phyloP scores from a whole-genome alignment of 305 asterid species.

The Fraxinus floribunda region DNA sequence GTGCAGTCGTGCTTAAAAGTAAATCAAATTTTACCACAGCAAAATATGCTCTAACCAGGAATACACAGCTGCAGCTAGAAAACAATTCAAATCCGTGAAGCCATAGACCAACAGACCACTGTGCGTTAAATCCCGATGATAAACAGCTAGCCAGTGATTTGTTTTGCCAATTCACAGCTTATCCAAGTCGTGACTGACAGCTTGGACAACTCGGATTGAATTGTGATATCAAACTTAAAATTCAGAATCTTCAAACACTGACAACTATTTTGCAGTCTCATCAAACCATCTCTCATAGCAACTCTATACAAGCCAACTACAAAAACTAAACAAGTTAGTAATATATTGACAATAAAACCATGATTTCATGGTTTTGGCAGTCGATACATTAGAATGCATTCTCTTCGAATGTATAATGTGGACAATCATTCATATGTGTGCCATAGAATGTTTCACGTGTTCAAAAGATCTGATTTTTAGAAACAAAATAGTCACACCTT shows the following conservation, averaged over 20 bases:
- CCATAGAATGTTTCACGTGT: neutral
- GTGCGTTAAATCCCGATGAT: neutral
- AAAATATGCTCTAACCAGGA: neutral
- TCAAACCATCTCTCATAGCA: neutral
- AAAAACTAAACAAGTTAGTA: neutral
- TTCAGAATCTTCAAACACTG: neutral
- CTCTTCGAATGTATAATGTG: neutral
- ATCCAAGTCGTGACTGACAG: neutral
- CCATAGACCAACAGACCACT: neutral
- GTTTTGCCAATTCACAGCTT: neutral
- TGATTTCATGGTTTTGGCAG: neutral
- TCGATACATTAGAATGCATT: neutral
- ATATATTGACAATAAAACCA: neutral
- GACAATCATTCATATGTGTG: neutral
- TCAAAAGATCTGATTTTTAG: neutral
- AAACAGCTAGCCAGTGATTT: neutral
- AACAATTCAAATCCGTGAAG: neutral
- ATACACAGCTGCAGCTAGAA: neutral
- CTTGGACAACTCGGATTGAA: neutral
- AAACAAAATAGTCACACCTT: neutral
- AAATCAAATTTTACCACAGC: neutral
- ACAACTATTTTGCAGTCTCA: neutral
- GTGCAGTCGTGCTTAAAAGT: neutral
- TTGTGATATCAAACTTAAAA: neutral
- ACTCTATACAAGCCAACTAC: neutral